These are phyloP conservation scores for Nemania serpens DNA, from an alignment of 2,329 filamentous ascomycete species.

Conservation along the genomic window DNA sequence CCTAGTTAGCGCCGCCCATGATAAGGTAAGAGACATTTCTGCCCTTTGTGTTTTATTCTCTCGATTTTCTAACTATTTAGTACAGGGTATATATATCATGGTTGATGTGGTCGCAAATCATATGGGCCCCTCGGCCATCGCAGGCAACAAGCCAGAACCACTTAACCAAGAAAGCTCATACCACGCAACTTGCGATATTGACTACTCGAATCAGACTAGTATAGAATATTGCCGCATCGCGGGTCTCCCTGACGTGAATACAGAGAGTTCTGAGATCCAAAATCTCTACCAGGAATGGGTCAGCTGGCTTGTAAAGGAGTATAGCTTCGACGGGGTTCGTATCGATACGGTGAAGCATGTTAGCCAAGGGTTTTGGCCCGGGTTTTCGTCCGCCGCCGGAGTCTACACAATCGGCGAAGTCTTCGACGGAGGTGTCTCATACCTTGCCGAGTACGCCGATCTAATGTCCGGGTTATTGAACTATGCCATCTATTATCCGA, in stretches of 20 bases:
- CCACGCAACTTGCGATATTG: constrained; percentile 62
- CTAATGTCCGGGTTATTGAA: constrained; percentile 64
- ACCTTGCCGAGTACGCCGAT: constrained; percentile 57
- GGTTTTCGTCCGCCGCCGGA: constrained; percentile 57
- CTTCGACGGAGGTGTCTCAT: constrained; percentile 56
- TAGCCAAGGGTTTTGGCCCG: constrained; percentile 61
- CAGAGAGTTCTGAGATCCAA: constrained; percentile 54
- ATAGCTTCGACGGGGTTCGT: constrained; percentile 64
- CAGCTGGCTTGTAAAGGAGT: constrained; percentile 59
- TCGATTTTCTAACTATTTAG: neutral
- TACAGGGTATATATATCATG: constrained; percentile 45
- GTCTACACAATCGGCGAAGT: constrained; percentile 67
- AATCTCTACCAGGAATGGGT: constrained; percentile 64
- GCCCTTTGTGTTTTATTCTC: neutral
- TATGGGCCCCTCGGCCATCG: constrained; percentile 56
- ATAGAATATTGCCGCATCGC: constrained; percentile 60
- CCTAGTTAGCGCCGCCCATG: constrained; percentile 60
- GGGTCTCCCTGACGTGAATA: constrained; percentile 66
- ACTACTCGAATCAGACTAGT: constrained; percentile 57
- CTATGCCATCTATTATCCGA: constrained; percentile 51
- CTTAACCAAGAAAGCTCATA: constrained; percentile 61
- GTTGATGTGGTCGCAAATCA: constrained; percentile 62
- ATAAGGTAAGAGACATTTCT: constrained; percentile 47
- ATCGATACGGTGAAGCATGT: constrained; percentile 68
- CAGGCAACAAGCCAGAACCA: constrained; percentile 47